Evolutionary conservation across 257 asterid genomes (phyloP).

Genomic region (Solanum paucissectum): DNA sequence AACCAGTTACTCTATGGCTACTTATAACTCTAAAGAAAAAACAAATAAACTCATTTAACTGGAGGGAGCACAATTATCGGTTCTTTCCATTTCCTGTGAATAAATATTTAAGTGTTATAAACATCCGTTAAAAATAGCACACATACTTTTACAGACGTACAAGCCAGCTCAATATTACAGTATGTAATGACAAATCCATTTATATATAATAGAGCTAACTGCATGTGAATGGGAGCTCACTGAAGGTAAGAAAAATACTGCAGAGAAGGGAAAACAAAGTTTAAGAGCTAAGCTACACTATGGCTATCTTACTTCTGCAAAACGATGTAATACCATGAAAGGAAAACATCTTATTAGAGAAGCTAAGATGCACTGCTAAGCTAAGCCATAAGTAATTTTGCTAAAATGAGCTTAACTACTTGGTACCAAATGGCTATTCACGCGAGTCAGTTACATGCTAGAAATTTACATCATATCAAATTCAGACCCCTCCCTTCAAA

Average conservation of each 20-base stretch:
- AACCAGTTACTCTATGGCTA: not conserved
- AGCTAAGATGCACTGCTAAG: not conserved
- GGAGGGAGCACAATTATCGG: not conserved
- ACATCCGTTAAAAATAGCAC: not conserved
- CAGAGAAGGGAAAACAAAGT: not conserved
- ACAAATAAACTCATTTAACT: not conserved
- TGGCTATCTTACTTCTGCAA: not conserved
- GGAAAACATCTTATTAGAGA: not conserved
- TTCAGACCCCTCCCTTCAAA: not conserved
- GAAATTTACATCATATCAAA: not conserved
- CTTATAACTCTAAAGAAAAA: not conserved
- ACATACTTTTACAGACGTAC: not conserved
- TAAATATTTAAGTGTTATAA: not conserved
- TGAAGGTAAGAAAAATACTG: not conserved
- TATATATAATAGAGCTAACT: not conserved
- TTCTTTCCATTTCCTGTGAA: not conserved
- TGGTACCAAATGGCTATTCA: not conserved
- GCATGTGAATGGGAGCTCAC: not conserved
- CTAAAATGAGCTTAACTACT: not conserved
- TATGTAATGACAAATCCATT: not conserved
- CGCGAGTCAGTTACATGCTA: not conserved
- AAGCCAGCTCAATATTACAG: not conserved
- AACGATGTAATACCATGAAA: not conserved
- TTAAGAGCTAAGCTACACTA: not conserved
- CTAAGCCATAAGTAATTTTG: not conserved